A percentile compares a stretch with the other conserved stretches of the same genome.
Evolutionary conservation across 768 basidiomycete species (phyloP).

Genomic region (Boletus pseudo-olivaceus): DNA sequence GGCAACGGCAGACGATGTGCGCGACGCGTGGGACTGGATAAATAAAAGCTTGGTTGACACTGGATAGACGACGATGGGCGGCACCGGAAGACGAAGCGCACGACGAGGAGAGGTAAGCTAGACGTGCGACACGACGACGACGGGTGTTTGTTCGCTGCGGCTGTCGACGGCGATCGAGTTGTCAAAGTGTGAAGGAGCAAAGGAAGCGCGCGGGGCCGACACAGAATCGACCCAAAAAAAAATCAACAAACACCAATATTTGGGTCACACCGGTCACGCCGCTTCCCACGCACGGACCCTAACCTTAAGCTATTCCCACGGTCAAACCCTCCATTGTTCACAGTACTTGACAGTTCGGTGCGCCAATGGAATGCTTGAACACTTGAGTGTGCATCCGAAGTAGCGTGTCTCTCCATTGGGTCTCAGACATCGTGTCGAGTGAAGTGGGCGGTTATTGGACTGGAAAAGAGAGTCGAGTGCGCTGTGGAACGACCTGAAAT

Average conservation of each 20-base stretch:
- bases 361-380: not conserved
- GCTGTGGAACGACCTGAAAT: not conserved
- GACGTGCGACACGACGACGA: slow-evolving; percentile 39
- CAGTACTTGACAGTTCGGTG: not conserved
- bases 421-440: not conserved
- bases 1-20: slow-evolving; percentile 37
- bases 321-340: slow-evolving; percentile 24
- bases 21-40: slow-evolving; percentile 45
- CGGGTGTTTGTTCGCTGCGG: slow-evolving; percentile 41
- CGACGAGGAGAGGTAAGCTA: slow-evolving; percentile 18
- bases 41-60: slow-evolving; percentile 28
- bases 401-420: not conserved
- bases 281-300: slow-evolving; percentile 46
- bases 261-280: slow-evolving; percentile 33
- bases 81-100: slow-evolving; percentile 19
- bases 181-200: slow-evolving; percentile 41
- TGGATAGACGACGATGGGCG: slow-evolving; percentile 21
- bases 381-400: not conserved
- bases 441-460: not conserved
- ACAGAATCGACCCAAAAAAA: slow-evolving; percentile 37
- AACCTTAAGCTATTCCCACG: slow-evolving; percentile 36
- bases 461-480: not conserved
- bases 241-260: slow-evolving; percentile 40
- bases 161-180: slow-evolving; percentile 48
- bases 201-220: slow-evolving; percentile 47